These are phyloP conservation scores for Calendula officinalis DNA, from an alignment of 129 eudicot species.

Conservation along the genomic window DNA sequence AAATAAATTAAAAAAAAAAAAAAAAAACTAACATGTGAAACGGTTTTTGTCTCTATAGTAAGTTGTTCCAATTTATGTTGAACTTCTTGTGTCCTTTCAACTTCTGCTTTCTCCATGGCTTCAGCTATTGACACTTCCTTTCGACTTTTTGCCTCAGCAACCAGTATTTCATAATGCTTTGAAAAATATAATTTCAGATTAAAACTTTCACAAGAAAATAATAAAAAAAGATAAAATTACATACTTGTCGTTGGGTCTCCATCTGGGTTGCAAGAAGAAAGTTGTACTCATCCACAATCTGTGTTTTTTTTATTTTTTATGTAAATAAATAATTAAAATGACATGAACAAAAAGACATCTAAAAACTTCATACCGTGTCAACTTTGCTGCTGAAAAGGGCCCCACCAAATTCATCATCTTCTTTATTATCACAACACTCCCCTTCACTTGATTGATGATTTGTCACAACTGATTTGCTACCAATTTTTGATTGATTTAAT, in stretches of 20 bases:
- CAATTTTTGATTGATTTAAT: constrained; percentile 81
- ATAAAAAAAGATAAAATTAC: constrained; percentile 20
- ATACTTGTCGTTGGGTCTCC: constrained; percentile 87
- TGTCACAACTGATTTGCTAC: constrained; percentile 51
- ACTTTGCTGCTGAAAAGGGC: constrained; percentile 86
- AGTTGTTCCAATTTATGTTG: constrained; percentile 50
- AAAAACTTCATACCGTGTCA: constrained; percentile 55
- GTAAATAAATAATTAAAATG: constrained; percentile 8
- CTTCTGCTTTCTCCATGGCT: constrained; percentile 57
- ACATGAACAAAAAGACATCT: background rate
- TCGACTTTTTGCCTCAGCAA: constrained; percentile 66
- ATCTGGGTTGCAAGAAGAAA: constrained; percentile 85
- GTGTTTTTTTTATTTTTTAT: background rate
- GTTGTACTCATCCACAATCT: constrained; percentile 88
- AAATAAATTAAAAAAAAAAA: too few species aligned
- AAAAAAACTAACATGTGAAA: constrained; percentile 47
- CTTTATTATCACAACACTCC: constrained; percentile 52
- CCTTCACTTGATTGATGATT: constrained; percentile 53
- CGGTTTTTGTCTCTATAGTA: constrained; percentile 51
- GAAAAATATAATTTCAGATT: background rate
- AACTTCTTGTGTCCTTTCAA: constrained; percentile 45
- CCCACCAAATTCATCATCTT: constrained; percentile 62
- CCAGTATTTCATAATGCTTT: constrained; percentile 80
- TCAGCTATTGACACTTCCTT: constrained; percentile 49
- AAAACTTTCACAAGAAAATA: background rate